A percentile compares a stretch with the other conserved stretches of the same genome.
Conservation (phyloP, 1,139 yeast genomes). For the Arxiozyma slooffiae region DNA sequence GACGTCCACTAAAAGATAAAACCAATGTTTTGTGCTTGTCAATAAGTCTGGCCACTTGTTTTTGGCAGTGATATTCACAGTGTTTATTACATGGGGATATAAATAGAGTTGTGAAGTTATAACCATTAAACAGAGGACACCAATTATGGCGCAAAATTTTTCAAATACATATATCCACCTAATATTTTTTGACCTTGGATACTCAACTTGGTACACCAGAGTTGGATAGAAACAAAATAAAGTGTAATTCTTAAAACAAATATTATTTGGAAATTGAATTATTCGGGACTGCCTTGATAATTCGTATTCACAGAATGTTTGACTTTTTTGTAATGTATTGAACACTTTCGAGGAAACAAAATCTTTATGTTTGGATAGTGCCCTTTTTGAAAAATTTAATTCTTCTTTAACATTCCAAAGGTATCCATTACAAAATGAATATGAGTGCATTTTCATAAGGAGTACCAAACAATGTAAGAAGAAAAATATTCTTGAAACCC, state of each 20-base stretch:
- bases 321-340: slow-evolving; percentile 36
- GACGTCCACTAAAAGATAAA: slow-evolving; percentile 56
- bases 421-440: slow-evolving; percentile 79
- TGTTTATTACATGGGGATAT: slow-evolving; percentile 54
- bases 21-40: slow-evolving; percentile 47
- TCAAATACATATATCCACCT: slow-evolving; percentile 57
- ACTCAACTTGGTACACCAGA: slow-evolving; percentile 61
- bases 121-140: slow-evolving; percentile 69
- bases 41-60: slow-evolving; percentile 30
- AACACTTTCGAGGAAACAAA: slow-evolving; percentile 21
- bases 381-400: slow-evolving; percentile 38
- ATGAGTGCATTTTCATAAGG: slow-evolving; percentile 88
- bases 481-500: slow-evolving; percentile 81
- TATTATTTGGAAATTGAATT: slow-evolving; percentile 53
- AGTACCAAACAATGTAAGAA: slow-evolving; percentile 75
- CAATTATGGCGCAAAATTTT: slow-evolving; percentile 66
- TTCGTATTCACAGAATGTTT: slow-evolving; percentile 56
- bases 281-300: slow-evolving; percentile 37
- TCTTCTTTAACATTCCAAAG: slow-evolving; percentile 58
- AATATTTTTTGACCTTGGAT: slow-evolving; percentile 59
- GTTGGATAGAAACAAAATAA: slow-evolving; percentile 76
- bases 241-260: slow-evolving; percentile 52
- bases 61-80: slow-evolving; percentile 25
- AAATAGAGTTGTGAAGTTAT: slow-evolving; percentile 62
- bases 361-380: slow-evolving; percentile 21